Evolutionary conservation across 345 rosid genomes (phyloP).

Genomic region (Clarkia xantiana): DNA sequence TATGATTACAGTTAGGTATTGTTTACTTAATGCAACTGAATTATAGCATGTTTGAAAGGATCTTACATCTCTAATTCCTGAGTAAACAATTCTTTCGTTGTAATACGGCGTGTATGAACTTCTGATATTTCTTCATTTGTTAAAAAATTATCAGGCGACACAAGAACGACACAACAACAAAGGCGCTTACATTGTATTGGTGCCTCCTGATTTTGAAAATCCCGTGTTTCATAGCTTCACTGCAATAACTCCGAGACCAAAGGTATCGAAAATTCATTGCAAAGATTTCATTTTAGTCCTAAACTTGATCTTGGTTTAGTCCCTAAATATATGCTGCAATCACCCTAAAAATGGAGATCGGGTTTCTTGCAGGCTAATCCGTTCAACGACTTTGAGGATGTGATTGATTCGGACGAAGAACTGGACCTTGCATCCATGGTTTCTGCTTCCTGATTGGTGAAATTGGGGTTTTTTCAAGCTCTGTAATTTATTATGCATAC

Average conservation of each 20-base stretch:
- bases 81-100: no score
- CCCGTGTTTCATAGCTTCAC: conserved; percentile 61
- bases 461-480: not conserved
- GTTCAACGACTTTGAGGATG: conserved; percentile 64
- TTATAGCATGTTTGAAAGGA: no score
- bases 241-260: conserved; percentile 73
- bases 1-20: no score
- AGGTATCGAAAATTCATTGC: conserved; percentile 28
- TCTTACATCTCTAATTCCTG: no score
- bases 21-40: no score
- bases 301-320: no score
- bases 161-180: conserved; percentile 69
- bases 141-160: conserved; percentile 37
- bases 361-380: conserved; percentile 47
- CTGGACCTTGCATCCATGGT: conserved; percentile 69
- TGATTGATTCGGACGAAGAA: conserved; percentile 89
- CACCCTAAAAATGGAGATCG: not conserved
- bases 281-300: no score
- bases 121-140: no score
- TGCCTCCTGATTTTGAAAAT: conserved; percentile 49
- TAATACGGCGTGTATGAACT: no score
- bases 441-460: conserved; percentile 16
- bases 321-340: no score
- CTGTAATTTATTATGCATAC: no score
- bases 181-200: conserved; percentile 70